These are phyloP conservation scores for Termitomyces titanicus DNA, from an alignment of 768 basidiomycete genomes.

Conservation along the genomic window DNA sequence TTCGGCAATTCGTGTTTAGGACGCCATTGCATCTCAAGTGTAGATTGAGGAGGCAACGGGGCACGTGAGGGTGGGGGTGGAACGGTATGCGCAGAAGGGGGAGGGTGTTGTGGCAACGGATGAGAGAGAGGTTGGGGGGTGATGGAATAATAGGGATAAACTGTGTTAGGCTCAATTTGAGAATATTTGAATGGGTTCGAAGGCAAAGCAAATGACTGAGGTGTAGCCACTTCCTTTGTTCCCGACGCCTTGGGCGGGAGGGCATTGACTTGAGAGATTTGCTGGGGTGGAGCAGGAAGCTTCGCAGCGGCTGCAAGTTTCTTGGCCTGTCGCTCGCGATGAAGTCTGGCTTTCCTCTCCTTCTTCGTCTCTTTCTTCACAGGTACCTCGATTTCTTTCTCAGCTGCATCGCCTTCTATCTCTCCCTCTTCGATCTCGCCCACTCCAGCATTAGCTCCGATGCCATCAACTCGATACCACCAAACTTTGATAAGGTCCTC, in stretches of 20 bases:
- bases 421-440: slow-evolving; percentile 50
- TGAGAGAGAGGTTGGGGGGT: slow-evolving; percentile 5
- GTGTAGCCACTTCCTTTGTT: not conserved
- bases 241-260: no score
- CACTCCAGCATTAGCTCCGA: slow-evolving; percentile 35
- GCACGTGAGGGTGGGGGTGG: not conserved
- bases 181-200: not conserved
- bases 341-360: slow-evolving; percentile 23
- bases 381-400: slow-evolving; percentile 15
- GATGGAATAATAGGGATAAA: slow-evolving; percentile 4
- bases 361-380: slow-evolving; percentile 29
- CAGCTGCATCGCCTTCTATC: slow-evolving; percentile 38
- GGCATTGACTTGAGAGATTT: not conserved
- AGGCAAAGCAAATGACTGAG: not conserved
- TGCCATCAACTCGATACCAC: slow-evolving; percentile 45
- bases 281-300: not conserved
- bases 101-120: slow-evolving; percentile 3
- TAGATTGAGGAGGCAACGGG: slow-evolving; percentile 9
- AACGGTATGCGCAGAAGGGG: not conserved
- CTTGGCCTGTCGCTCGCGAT: slow-evolving; percentile 15
- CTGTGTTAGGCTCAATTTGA: not conserved
- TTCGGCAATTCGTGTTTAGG: slow-evolving; percentile 8
- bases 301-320: slow-evolving; percentile 14
- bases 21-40: slow-evolving; percentile 14
- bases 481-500: slow-evolving; percentile 44